These are phyloP conservation scores for Auricularia heimuer DNA, from an alignment of 768 basidiomycete genomes.

Conservation along the genomic window DNA sequence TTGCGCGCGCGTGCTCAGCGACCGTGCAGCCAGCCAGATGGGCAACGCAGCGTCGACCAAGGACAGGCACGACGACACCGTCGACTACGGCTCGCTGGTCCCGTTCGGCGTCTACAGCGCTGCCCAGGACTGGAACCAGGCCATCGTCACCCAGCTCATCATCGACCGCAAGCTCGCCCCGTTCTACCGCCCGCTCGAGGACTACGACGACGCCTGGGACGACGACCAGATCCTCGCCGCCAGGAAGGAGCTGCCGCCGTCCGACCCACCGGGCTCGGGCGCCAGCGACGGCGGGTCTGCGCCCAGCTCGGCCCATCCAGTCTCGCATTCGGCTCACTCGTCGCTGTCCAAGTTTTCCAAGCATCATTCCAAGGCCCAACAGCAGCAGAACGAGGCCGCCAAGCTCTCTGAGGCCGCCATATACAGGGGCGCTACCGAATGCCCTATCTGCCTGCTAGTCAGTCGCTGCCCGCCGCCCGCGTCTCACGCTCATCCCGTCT, in stretches of 20 bases:
- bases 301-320: constrained; percentile 36
- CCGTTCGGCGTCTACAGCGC: constrained; percentile 86
- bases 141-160: constrained; percentile 80
- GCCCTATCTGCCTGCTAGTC: constrained; percentile 97
- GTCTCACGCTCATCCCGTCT: constrained; percentile 12
- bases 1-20: not conserved
- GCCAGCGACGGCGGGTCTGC: constrained; percentile 29
- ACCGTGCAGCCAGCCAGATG: constrained; percentile 32
- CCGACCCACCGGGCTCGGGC: constrained; percentile 19
- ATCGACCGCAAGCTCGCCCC: constrained; percentile 82
- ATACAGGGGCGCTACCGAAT: constrained; percentile 81
- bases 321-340: constrained; percentile 18
- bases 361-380: constrained; percentile 44
- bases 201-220: constrained; percentile 83
- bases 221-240: constrained; percentile 78
- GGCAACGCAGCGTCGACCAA: constrained; percentile 76
- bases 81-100: constrained; percentile 71
- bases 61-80: constrained; percentile 64
- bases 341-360: constrained; percentile 22
- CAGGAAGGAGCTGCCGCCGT: constrained; percentile 55
- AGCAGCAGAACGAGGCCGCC: constrained; percentile 49
- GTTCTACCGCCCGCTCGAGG: constrained; percentile 93
- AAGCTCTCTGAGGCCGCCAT: constrained; percentile 66
- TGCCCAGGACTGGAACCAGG: constrained; percentile 80
- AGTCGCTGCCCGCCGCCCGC: constrained; percentile 27